Evolutionary conservation across 1,284 basidiomycete genomes (phyloP).

Genomic region (Microbotryomycetes sp.): DNA sequence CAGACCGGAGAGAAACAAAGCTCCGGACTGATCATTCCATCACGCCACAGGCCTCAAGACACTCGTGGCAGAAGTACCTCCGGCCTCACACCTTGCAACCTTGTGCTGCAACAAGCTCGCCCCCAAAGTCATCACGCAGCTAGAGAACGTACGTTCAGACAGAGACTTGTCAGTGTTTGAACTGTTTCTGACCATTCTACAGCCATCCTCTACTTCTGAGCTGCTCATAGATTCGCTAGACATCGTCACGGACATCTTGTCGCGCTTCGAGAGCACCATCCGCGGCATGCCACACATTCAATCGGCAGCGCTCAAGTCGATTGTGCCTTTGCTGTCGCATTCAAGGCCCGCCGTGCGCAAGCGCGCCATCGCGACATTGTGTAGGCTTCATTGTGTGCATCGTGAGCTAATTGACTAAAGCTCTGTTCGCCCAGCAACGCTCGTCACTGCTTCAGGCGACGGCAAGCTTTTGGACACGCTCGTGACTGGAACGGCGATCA

Average conservation of each 20-base stretch:
- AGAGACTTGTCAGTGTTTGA: not conserved
- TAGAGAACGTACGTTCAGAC: slow-evolving; percentile 60
- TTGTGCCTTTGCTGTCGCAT: slow-evolving; percentile 68
- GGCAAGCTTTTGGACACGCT: slow-evolving; percentile 11
- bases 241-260: slow-evolving; percentile 82
- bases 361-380: slow-evolving; percentile 73
- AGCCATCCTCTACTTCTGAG: slow-evolving; percentile 68
- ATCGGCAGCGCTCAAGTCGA: slow-evolving; percentile 56
- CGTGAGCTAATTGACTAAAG: no score
- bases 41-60: slow-evolving; percentile 71
- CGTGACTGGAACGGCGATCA: slow-evolving; percentile 9
- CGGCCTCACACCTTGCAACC: slow-evolving; percentile 65
- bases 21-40: not conserved
- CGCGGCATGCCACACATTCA: slow-evolving; percentile 44
- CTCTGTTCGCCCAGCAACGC: slow-evolving; percentile 3
- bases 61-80: slow-evolving; percentile 79
- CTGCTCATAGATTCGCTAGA: slow-evolving; percentile 80
- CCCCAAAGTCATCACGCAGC: slow-evolving; percentile 70
- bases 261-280: slow-evolving; percentile 62
- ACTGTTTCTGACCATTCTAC: slow-evolving; percentile 27
- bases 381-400: slow-evolving; percentile 44
- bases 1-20: slow-evolving; percentile 8
- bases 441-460: slow-evolving; percentile 10
- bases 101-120: slow-evolving; percentile 77
- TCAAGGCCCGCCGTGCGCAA: slow-evolving; percentile 77